These are phyloP conservation scores for Silene coronaria DNA, from an alignment of 179 eudicot genomes.

Conservation along the genomic window DNA sequence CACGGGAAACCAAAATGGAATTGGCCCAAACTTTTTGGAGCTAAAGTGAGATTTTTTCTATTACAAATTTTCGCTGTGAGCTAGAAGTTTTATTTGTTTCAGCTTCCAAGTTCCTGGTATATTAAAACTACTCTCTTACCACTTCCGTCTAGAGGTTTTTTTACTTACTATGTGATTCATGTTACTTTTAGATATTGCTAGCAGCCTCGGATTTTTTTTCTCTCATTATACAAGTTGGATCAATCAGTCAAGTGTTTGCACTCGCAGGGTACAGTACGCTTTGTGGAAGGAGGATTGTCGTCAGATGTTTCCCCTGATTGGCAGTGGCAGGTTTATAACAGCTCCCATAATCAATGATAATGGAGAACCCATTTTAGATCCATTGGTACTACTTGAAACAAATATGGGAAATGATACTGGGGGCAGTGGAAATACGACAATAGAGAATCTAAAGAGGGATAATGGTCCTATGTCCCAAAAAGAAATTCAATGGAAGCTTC, in stretches of 20 bases:
- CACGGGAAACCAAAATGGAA: background rate
- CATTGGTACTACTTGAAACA: conserved; percentile 70
- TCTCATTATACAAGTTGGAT: background rate
- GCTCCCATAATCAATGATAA: conserved; percentile 79
- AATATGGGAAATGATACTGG: conserved; percentile 37
- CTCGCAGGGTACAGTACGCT: conserved; percentile 62
- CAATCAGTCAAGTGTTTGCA: conserved; percentile 5
- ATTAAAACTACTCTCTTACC: background rate
- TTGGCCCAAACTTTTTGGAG: background rate
- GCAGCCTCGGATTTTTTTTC: background rate
- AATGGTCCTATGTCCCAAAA: conserved; percentile 39
- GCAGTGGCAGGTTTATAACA: conserved; percentile 84
- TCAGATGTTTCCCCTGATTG: conserved; percentile 73
- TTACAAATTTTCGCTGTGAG: background rate
- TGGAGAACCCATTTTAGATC: conserved; percentile 78
- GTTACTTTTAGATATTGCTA: background rate
- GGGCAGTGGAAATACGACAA: conserved; percentile 17
- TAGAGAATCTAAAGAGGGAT: conserved; percentile 31
- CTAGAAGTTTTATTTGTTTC: background rate
- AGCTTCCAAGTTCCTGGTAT: background rate
- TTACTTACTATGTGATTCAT: background rate
- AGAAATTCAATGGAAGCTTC: conserved; percentile 89
- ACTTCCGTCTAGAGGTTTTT: background rate
- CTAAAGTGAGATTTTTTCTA: too few species aligned
- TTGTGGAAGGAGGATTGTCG: conserved; percentile 72